A percentile compares a stretch with the other conserved stretches of the same genome.
Evolutionary conservation across 306 rosid genomes (phyloP).

Genomic region (Fragaria nilgerrensis): DNA sequence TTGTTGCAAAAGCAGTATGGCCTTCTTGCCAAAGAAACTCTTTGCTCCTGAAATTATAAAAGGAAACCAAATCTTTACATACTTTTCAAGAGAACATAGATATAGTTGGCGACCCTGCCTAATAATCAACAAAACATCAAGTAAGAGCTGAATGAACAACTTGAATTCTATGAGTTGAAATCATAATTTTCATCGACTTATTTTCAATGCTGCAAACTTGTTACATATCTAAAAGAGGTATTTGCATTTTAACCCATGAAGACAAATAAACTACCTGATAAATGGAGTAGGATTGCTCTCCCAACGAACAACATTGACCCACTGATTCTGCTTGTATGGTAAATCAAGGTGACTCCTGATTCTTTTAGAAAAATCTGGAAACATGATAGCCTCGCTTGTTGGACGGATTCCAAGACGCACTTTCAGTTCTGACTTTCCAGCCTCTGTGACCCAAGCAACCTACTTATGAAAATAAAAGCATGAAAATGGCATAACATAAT

Average conservation of each 20-base stretch:
- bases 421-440: constrained; percentile 73
- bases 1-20: constrained; percentile 93
- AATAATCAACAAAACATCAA: background rate
- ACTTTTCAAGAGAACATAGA: background rate
- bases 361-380: constrained; percentile 95
- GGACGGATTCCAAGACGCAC: constrained; percentile 93
- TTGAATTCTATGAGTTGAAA: no score
- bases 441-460: constrained; percentile 97
- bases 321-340: constrained; percentile 88
- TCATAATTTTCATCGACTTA: no score
- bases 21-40: constrained; percentile 99
- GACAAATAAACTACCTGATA: constrained; percentile 49
- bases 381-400: constrained; percentile 97
- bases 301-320: constrained; percentile 99
- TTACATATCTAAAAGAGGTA: no score
- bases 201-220: no score
- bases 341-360: constrained; percentile 94
- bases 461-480: constrained; percentile 8
- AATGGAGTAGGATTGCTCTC: constrained; percentile 99
- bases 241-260: background rate
- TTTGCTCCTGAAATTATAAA: constrained; percentile 66
- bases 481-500: background rate
- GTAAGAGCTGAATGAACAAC: background rate
- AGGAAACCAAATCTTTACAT: background rate
- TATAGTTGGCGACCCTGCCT: no score